Percentiles rank a stretch among this genome's conserved stretches.
phyloP scores from a whole-genome alignment of 1,139 yeast genomes.

The Sugiyamaella japonica region DNA sequence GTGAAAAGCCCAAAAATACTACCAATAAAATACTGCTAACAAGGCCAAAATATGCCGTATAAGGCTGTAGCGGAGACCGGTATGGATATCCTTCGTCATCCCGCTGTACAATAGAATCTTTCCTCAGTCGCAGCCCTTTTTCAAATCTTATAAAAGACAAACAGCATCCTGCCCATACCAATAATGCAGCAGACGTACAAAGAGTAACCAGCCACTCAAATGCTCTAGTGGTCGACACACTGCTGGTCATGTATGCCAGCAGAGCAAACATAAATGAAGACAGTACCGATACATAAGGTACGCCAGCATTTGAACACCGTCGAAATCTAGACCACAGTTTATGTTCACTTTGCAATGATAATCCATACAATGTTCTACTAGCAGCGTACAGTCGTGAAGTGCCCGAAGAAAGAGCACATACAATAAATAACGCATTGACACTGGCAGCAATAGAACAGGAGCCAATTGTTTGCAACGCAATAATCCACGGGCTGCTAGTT shows the following conservation, averaged over 20 bases:
- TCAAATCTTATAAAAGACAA: slow-evolving; percentile 69
- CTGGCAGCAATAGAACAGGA: slow-evolving; percentile 62
- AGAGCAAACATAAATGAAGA: slow-evolving; percentile 61
- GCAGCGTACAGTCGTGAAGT: slow-evolving; percentile 76
- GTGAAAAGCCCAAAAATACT: slow-evolving; percentile 64
- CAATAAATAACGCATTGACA: slow-evolving; percentile 64
- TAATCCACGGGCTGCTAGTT: slow-evolving; percentile 56
- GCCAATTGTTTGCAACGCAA: slow-evolving; percentile 72
- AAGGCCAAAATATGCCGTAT: slow-evolving; percentile 66
- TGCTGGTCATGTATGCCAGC: slow-evolving; percentile 59
- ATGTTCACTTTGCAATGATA: slow-evolving; percentile 50
- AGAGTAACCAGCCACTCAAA: slow-evolving; percentile 65
- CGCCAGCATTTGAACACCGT: slow-evolving; percentile 62
- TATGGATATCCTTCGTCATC: slow-evolving; percentile 57
- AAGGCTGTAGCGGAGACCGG: slow-evolving; percentile 76
- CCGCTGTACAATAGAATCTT: slow-evolving; percentile 34
- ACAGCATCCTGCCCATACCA: slow-evolving; percentile 84
- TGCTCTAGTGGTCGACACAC: slow-evolving; percentile 59
- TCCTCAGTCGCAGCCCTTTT: slow-evolving; percentile 60
- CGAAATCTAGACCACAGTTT: slow-evolving; percentile 65
- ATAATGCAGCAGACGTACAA: slow-evolving; percentile 67
- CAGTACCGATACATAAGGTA: slow-evolving; percentile 70
- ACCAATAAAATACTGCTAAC: slow-evolving; percentile 56
- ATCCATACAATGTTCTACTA: slow-evolving; percentile 73
- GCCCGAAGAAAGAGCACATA: slow-evolving; percentile 76